Evolutionary conservation across 805 yeast species (phyloP), one percentile per base, ranked within the genome.

Genomic region (Wickerhamomyces alni): DNA sequence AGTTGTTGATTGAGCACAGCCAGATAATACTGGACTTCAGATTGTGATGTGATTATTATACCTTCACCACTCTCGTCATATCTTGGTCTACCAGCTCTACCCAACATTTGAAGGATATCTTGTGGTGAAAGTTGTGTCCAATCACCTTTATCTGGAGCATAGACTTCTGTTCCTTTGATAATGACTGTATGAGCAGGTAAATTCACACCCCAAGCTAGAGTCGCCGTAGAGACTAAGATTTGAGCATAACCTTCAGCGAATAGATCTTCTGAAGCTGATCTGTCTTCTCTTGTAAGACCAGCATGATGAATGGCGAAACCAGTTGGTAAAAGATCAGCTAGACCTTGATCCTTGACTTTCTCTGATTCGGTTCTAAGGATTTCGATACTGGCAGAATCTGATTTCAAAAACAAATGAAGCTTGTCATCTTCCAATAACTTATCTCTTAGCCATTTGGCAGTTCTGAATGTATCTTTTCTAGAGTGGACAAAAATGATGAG

Each of bases 191-290:
- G 96, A 0, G 96, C 96, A 2, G 97, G 97, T 40, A 88, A 69
- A 57, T 88, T 88, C 25, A 88, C 96, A 72, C 97, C 97, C 97
- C 97, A 88, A 0, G 97, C 96, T 44, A 88, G 72, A 0, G 97
- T 88, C 0, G 96, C 95, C 3, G 97, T 88, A 0, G 94, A 87
- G 1, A 89, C 89, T 41, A 88, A 66, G 1, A 88, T 84, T 50
- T 80, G 83, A n/a, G 87, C 63, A 43, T 84, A 79, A 3, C 96
- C 95, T 47, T 82, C 93, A 1, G 95, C 93, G 65, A 88, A 88
- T 30, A 87, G 63, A 54, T 87, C 95, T 59, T 88, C 97, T 0
- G 88, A 78, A 4, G 79, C 70, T 2, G 82, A 71, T 57, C 96
- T 72, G 58, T 89, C 96, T 7, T 67, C 68, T 47, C 77, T 75